A percentile compares a stretch with the other conserved stretches of the same genome.
These are phyloP conservation scores for Nannochloropsis salina DNA, from an alignment of 108 stramenopile species.

Conservation along the genomic window DNA sequence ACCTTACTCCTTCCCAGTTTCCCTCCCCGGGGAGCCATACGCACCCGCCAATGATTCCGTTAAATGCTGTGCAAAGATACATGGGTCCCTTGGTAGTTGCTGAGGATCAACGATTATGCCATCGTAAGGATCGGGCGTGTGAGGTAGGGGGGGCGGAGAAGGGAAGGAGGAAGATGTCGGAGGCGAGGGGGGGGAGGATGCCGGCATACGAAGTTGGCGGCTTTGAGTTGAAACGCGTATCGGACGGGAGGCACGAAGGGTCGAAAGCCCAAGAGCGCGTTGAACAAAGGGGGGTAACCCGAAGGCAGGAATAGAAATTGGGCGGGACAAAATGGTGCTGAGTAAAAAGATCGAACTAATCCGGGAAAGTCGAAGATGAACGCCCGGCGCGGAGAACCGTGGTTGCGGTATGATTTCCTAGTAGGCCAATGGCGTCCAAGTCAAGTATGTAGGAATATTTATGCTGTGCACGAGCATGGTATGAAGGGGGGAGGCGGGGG, in stretches of 20 bases:
- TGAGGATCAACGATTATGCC: background rate
- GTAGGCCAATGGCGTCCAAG: too few relatives aligned
- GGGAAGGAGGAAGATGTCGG: background rate
- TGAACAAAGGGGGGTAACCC: background rate
- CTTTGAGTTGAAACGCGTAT: too few relatives aligned
- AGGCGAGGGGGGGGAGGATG: background rate
- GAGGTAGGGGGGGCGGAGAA: background rate
- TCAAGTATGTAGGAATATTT: too few relatives aligned
- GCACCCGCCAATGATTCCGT: background rate
- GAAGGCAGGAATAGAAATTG: background rate
- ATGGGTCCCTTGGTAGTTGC: background rate
- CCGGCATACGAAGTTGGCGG: background rate
- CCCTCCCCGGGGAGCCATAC: background rate
- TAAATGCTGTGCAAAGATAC: background rate
- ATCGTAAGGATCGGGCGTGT: background rate
- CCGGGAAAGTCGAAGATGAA: too few relatives aligned
- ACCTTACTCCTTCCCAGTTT: background rate
- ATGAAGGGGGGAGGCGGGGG: too few relatives aligned
- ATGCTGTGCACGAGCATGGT: too few relatives aligned
- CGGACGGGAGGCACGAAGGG: background rate
- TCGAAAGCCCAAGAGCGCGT: background rate
- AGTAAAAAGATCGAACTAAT: too few relatives aligned
- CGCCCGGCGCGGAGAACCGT: too few relatives aligned
- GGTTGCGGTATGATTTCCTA: too few relatives aligned
- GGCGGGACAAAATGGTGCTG: background rate